Evolutionary conservation across 768 basidiomycete genomes (phyloP).

Genomic region (Punctularia strigosozonata): DNA sequence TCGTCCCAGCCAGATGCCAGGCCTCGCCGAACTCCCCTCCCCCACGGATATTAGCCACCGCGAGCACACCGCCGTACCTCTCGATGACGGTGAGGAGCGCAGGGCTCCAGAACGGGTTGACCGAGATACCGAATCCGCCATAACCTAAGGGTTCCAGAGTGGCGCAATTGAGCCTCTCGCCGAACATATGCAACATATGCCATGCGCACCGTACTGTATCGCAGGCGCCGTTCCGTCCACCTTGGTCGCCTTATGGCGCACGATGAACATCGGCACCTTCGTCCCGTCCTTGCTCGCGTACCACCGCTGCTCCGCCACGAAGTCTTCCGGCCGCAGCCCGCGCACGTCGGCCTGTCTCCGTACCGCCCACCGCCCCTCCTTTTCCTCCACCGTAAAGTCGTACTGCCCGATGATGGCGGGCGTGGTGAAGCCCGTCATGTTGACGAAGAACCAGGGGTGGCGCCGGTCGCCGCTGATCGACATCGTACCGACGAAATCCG

Average conservation of each 20-base stretch:
- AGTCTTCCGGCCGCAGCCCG: conserved; percentile 56
- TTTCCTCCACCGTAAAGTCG: conserved; percentile 31
- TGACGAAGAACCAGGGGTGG: conserved; percentile 51
- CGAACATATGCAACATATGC: too few species aligned
- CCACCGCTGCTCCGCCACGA: conserved; percentile 68
- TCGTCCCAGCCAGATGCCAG: conserved; percentile 70
- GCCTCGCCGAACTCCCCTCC: conserved; percentile 75
- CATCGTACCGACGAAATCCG: conserved; percentile 58
- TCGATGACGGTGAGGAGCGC: conserved; percentile 64
- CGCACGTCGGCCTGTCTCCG: conserved; percentile 46
- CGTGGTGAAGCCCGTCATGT: conserved; percentile 56
- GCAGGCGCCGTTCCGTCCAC: conserved; percentile 68
- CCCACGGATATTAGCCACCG: conserved; percentile 35
- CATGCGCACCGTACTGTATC: conserved; percentile 55
- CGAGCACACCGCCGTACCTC: conserved; percentile 56
- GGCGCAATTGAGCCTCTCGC: background rate
- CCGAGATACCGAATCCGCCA: conserved; percentile 68
- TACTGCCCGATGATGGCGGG: conserved; percentile 58
- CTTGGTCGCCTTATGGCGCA: conserved; percentile 57
- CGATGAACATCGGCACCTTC: conserved; percentile 76
- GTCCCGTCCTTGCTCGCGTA: conserved; percentile 73
- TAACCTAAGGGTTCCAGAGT: conserved; percentile 34
- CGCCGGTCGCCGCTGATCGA: conserved; percentile 37
- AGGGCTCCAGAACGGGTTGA: conserved; percentile 63
- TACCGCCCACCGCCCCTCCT: conserved; percentile 44